Conservation (phyloP, 345 rosid species). For the Mallotus nudiflorus region DNA sequence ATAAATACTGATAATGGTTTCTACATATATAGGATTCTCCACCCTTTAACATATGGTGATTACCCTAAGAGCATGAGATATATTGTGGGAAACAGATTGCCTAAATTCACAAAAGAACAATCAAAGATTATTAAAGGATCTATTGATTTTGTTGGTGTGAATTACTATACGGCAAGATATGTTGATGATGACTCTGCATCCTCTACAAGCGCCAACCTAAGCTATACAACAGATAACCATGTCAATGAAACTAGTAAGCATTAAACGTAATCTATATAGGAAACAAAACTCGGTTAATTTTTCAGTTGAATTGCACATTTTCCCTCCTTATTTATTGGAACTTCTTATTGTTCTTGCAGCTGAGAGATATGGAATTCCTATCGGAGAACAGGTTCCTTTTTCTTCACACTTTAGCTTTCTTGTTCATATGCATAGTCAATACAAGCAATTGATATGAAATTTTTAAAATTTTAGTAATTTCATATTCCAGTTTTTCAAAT, state of each 20-base stretch:
- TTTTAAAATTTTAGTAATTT: no score
- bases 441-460: no score
- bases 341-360: conserved; percentile 2
- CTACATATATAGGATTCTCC: conserved; percentile 2
- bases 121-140: conserved; percentile 14
- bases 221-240: conserved; percentile 13
- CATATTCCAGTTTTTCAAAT: no score
- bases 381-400: conserved; percentile 1
- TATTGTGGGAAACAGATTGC: conserved; percentile 14
- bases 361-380: conserved; percentile 22
- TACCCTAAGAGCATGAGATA: conserved; percentile 16
- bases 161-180: conserved; percentile 21
- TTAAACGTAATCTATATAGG: not conserved
- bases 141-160: conserved; percentile 23
- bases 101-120: conserved; percentile 11
- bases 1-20: not conserved
- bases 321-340: not conserved
- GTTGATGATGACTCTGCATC: conserved; percentile 7
- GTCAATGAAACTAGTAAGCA: not conserved
- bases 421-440: no score
- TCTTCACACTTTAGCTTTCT: no score
- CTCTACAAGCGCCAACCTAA: not conserved
- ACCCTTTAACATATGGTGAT: conserved; percentile 24
- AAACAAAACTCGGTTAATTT: not conserved
- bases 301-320: no score